These are phyloP conservation scores for Anacardium occidentale DNA, from an alignment of 345 rosid genomes.

Conservation along the genomic window DNA sequence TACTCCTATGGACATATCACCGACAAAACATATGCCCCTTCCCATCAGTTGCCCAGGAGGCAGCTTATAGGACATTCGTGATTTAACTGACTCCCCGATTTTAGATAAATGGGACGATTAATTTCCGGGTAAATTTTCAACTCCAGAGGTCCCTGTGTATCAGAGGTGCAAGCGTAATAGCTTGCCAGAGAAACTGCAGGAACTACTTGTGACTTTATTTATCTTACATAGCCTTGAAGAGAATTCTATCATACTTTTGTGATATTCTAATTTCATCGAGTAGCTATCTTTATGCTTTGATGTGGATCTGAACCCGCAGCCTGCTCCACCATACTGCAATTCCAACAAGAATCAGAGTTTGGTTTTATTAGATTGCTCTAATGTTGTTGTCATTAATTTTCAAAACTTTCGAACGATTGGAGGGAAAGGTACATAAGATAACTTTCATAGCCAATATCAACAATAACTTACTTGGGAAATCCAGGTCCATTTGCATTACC, in stretches of 20 bases:
- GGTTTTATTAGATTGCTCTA: not conserved
- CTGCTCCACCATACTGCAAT: slow-evolving; percentile 49
- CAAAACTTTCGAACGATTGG: not conserved
- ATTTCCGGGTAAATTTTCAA: slow-evolving; percentile 24
- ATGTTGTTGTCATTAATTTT: not conserved
- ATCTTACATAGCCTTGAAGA: not conserved
- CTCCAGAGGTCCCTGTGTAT: slow-evolving; percentile 14
- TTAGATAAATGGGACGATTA: slow-evolving; percentile 26
- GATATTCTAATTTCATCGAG: slow-evolving; percentile 28
- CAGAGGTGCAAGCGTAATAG: slow-evolving; percentile 12
- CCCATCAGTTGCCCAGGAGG: slow-evolving; percentile 27
- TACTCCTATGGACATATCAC: not conserved
- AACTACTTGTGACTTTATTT: not conserved
- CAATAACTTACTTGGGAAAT: slow-evolving; percentile 42
- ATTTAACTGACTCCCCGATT: slow-evolving; percentile 24
- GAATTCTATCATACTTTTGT: not conserved
- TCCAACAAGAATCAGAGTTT: not conserved
- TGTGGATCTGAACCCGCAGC: slow-evolving; percentile 47
- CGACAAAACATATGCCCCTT: not conserved
- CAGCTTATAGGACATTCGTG: slow-evolving; percentile 22
- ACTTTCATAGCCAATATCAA: not conserved
- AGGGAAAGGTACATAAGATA: not conserved
- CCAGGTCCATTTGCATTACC: slow-evolving; percentile 38
- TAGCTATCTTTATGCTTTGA: slow-evolving; percentile 28
- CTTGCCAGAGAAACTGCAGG: slow-evolving; percentile 14